Evolutionary conservation across 495 filamentous ascomycete species (phyloP).

Genomic region (Corynascus novoguineensis): DNA sequence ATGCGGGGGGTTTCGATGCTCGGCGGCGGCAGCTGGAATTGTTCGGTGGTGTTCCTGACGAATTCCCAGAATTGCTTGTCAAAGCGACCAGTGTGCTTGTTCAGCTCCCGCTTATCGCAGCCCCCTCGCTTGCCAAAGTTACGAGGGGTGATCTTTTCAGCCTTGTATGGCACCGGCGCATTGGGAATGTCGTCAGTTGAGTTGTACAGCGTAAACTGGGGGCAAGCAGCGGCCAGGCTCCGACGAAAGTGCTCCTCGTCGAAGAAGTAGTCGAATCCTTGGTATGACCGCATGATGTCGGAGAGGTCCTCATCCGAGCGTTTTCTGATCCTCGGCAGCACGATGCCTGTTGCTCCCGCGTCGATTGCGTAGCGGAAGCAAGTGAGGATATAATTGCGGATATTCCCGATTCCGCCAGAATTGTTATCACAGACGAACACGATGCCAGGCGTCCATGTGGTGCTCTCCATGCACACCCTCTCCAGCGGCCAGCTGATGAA

Average conservation of each 20-base stretch:
- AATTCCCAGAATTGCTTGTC: conserved; percentile 29
- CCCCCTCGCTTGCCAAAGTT: conserved; percentile 36
- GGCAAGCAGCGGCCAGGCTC: conserved; percentile 34
- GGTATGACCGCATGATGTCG: conserved; percentile 29
- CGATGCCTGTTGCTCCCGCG: conserved; percentile 41
- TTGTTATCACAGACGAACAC: conserved; percentile 48
- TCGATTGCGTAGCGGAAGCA: conserved; percentile 48
- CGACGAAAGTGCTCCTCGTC: conserved; percentile 38
- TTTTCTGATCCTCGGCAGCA: conserved; percentile 40
- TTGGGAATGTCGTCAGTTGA: conserved; percentile 36
- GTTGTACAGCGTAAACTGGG: conserved; percentile 38
- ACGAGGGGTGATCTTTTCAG: conserved; percentile 39
- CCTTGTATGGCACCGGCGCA: conserved; percentile 22
- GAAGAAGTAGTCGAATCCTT: conserved; percentile 42
- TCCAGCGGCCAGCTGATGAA: conserved; percentile 44
- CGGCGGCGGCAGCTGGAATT: conserved; percentile 25
- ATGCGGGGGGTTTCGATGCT: conserved; percentile 30
- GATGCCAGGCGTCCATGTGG: conserved; percentile 33
- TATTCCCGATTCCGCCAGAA: conserved; percentile 49
- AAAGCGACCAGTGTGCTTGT: conserved; percentile 42
- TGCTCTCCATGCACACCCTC: conserved; percentile 39
- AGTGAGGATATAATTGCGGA: conserved; percentile 48
- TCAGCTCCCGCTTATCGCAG: conserved; percentile 41
- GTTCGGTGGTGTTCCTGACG: conserved; percentile 20
- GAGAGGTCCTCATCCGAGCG: conserved; percentile 31